phyloP scores from a whole-genome alignment of 768 basidiomycete genomes.

The Russula lepida region DNA sequence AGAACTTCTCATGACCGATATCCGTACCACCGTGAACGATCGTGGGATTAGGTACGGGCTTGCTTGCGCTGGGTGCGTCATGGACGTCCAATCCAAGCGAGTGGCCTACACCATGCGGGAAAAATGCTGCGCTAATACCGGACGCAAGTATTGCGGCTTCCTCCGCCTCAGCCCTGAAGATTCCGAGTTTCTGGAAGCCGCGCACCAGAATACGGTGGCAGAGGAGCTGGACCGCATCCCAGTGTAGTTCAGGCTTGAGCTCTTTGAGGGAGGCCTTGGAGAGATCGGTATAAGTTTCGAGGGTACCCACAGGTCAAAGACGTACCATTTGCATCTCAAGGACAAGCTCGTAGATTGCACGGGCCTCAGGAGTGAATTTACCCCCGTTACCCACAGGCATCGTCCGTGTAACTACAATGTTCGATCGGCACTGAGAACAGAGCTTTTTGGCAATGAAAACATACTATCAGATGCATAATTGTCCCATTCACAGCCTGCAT shows the following conservation, averaged over 20 bases:
- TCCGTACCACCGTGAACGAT: constrained; percentile 29
- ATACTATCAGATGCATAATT: constrained; percentile 59
- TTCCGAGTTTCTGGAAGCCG: constrained; percentile 75
- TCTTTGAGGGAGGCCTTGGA: constrained; percentile 57
- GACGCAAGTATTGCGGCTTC: constrained; percentile 64
- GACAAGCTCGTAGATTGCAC: constrained; percentile 80
- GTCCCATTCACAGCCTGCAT: constrained; percentile 89
- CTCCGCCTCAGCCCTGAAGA: constrained; percentile 65
- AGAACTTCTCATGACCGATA: constrained; percentile 52
- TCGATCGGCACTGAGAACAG: constrained; percentile 26
- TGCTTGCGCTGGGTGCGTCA: constrained; percentile 79
- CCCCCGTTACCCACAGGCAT: constrained; percentile 94
- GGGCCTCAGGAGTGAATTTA: constrained; percentile 73
- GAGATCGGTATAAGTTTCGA: neutral
- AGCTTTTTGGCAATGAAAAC: constrained; percentile 8
- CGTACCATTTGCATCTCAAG: constrained; percentile 80
- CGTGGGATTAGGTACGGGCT: constrained; percentile 51
- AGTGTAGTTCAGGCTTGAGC: constrained; percentile 72
- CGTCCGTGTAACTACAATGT: constrained; percentile 46
- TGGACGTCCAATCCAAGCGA: constrained; percentile 92
- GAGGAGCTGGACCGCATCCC: constrained; percentile 80
- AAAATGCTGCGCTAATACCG: constrained; percentile 79
- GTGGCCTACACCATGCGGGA: constrained; percentile 91
- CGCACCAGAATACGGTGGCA: constrained; percentile 77
- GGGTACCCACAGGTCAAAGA: neutral